Base-by-base conservation (phyloP, 2,329 filamentous ascomycete species). In the Fusarium xyrophilum region DNA sequence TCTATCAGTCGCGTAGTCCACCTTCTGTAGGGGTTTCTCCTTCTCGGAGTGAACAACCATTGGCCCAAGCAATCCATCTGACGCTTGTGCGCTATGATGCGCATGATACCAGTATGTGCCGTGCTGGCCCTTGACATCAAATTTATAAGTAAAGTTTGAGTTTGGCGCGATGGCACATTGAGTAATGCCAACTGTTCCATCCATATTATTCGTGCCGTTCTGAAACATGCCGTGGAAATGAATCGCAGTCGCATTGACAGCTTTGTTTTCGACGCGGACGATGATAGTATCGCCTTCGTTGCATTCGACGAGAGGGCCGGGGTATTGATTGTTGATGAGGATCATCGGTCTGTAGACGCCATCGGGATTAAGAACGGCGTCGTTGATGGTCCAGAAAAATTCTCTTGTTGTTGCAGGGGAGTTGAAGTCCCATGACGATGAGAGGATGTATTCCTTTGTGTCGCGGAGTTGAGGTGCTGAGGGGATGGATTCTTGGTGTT, bases 221-320 rank as follows among this genome's bases (percentile, higher is more conserved):
- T 93, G 91, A 74, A 88, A 93, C 66, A 95, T 83, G 19, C 92
- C 92, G 70, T 95, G 92, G 76, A 91, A 94, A 75, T 95, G 92
- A 8, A 94, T 82, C 38, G 84, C 86, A 12, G 89, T 90, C 15
- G 84, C 86, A 68, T 93, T 91, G 15, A 82, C 80, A 1, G 91
- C 86, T 25, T 85, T 82, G 71, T 95, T 95, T 69, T 87, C 80
- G 52, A 93, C 82, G 33, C 91, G 87, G 43, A 93, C 86, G 6
- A 92, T 77, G 12, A 96, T 77, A 2, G 85, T 87, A 71, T 96
- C 92, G 23, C 90, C 91, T 67, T 91, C 88, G 68, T 91, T 92
- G 65, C 88, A 87, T 67, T 92, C 87, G 46, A 96, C 86, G 44
- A 91, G 77, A 9, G 92, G 92, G 1, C 92, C 85, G 0, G 92